Percentiles rank a stretch among this genome's conserved stretches.
Conservation (phyloP, 1,284 basidiomycete genomes). For the Trametes polyzona region DNA sequence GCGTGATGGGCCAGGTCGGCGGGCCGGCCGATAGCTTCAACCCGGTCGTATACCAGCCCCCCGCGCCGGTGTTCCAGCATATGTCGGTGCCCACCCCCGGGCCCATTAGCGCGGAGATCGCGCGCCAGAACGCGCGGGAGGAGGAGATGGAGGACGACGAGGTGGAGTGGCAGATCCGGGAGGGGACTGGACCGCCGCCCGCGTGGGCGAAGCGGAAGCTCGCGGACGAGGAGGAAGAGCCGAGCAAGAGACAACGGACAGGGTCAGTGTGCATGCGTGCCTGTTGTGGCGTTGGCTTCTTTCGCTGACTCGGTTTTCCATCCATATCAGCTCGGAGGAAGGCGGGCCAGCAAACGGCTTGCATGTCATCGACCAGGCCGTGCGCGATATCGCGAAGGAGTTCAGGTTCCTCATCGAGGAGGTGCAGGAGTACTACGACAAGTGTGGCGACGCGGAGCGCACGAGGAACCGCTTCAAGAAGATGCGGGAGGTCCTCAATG, state of each 20-base stretch:
- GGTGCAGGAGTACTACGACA: slow-evolving; percentile 75
- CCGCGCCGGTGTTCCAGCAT: slow-evolving; percentile 24
- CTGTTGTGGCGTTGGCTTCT: no score
- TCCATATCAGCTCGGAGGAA: slow-evolving; percentile 3
- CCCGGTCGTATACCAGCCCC: slow-evolving; percentile 22
- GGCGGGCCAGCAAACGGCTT: slow-evolving; percentile 30
- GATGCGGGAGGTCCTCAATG: slow-evolving; percentile 62
- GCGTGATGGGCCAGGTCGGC: slow-evolving; percentile 18
- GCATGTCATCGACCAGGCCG: slow-evolving; percentile 65
- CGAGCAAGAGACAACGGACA: slow-evolving; percentile 33
- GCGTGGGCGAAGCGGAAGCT: slow-evolving; percentile 66
- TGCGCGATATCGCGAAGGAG: slow-evolving; percentile 64
- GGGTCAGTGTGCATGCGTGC: slow-evolving; percentile 30
- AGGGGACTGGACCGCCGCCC: slow-evolving; percentile 65
- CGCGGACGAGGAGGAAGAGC: slow-evolving; percentile 40
- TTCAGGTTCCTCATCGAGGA: slow-evolving; percentile 72
- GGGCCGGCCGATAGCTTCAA: slow-evolving; percentile 18
- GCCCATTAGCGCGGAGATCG: slow-evolving; percentile 28
- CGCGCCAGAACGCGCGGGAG: slow-evolving; percentile 36
- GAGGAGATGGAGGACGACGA: slow-evolving; percentile 59
- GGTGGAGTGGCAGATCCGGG: slow-evolving; percentile 64
- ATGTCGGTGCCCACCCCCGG: slow-evolving; percentile 23
- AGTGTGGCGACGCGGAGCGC: slow-evolving; percentile 65
- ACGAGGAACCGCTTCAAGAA: slow-evolving; percentile 64
- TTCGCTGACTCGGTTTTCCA: neutral